Evolutionary conservation across 108 stramenopile species (phyloP).

Genomic region (Pseudonitzschia multiseries): DNA sequence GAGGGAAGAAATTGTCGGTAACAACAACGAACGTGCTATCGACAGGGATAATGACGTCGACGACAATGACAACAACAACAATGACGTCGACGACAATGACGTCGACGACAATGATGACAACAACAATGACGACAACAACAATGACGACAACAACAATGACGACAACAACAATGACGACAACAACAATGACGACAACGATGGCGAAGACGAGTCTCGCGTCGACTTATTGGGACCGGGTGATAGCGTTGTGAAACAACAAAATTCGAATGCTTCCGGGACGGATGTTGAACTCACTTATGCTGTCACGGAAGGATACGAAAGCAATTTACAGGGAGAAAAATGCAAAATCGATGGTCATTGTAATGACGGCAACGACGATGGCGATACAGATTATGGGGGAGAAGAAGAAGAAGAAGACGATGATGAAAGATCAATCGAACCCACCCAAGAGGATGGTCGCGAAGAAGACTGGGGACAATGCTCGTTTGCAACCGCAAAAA

Average conservation of each 20-base stretch:
- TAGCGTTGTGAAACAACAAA: background rate
- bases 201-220: no score
- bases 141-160: background rate
- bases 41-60: background rate
- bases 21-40: background rate
- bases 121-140: background rate
- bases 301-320: no score
- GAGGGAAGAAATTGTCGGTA: background rate
- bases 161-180: background rate
- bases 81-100: no score
- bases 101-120: background rate
- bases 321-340: background rate
- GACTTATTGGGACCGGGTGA: background rate
- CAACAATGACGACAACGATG: background rate
- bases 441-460: no score
- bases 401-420: background rate
- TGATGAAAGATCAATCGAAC: background rate
- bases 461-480: slow-evolving; percentile 5
- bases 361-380: background rate
- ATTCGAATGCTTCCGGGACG: no score
- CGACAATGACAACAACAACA: background rate
- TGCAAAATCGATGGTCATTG: background rate
- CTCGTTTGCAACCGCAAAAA: slow-evolving; percentile 1
- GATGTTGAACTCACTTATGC: no score
- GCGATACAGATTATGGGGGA: background rate